These are phyloP conservation scores for Aspergillus quadrilineatus DNA, from an alignment of 2,329 filamentous ascomycete species.

Conservation along the genomic window DNA sequence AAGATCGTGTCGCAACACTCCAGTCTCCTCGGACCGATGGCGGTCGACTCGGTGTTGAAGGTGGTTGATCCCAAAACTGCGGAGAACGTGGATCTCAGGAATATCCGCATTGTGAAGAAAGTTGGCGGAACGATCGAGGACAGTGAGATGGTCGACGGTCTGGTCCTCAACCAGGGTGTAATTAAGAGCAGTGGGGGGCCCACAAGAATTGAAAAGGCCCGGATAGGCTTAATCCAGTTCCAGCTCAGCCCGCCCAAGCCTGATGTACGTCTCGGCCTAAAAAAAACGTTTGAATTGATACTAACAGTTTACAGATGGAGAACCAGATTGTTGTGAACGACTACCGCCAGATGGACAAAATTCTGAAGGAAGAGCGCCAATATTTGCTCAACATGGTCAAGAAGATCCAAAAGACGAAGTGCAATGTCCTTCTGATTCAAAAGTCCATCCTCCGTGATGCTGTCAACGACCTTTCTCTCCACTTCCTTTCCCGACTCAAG, in stretches of 20 bases:
- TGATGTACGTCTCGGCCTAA: slow-evolving; percentile 62
- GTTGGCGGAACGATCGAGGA: slow-evolving; percentile 97
- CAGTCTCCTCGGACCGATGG: slow-evolving; percentile 93
- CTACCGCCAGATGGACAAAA: slow-evolving; percentile 99
- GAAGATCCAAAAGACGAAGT: slow-evolving; percentile 99
- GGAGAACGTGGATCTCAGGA: slow-evolving; percentile 93
- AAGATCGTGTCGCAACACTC: slow-evolving; percentile 99
- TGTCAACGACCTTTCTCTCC: slow-evolving; percentile 93
- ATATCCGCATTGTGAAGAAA: slow-evolving; percentile 97
- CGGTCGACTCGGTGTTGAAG: slow-evolving; percentile 92
- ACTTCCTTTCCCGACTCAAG: slow-evolving; percentile 96
- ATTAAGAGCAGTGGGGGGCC: slow-evolving; percentile 93
- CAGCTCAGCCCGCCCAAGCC: slow-evolving; percentile 97
- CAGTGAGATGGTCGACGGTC: slow-evolving; percentile 91
- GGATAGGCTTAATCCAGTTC: slow-evolving; percentile 96
- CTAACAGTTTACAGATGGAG: slow-evolving; percentile 69
- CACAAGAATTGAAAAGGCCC: slow-evolving; percentile 92
- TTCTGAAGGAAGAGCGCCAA: slow-evolving; percentile 96
- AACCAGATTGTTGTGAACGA: slow-evolving; percentile 99
- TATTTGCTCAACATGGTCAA: slow-evolving; percentile 99
- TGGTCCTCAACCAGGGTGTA: slow-evolving; percentile 88
- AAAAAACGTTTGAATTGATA: not conserved
- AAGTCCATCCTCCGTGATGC: slow-evolving; percentile 98
- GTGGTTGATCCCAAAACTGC: slow-evolving; percentile 94
- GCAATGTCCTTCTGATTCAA: slow-evolving; percentile 96